Percentiles rank a stretch among this genome's conserved stretches.
phyloP scores from a whole-genome alignment of 208 protist genomes.

The Histomonas meleagridis region DNA sequence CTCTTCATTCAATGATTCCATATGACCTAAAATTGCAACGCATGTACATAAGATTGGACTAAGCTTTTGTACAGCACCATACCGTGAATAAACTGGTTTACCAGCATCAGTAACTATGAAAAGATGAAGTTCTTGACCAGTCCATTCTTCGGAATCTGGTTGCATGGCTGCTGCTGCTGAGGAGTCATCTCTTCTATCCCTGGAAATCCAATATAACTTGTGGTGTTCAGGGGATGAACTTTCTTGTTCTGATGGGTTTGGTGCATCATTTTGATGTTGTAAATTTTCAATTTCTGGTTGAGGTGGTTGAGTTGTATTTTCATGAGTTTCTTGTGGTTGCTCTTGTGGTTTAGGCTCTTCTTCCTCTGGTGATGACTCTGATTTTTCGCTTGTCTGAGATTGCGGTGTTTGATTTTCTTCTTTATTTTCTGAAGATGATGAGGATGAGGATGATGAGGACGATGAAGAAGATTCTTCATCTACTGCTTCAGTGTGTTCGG shows the following conservation, averaged over 20 bases:
- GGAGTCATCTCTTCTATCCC: neutral
- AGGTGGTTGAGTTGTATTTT: neutral
- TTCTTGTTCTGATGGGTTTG: neutral
- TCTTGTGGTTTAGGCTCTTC: neutral
- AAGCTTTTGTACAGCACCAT: neutral
- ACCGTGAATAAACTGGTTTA: conserved; percentile 18
- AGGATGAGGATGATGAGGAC: no score
- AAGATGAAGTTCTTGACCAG: conserved; percentile 31
- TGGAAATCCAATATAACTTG: neutral
- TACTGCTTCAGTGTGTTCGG: no score
- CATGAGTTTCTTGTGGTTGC: neutral
- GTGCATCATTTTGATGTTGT: neutral
- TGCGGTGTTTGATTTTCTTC: no score
- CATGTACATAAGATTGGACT: conserved; percentile 4
- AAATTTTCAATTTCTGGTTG: neutral
- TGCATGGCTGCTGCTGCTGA: neutral
- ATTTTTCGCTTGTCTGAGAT: no score
- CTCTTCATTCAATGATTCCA: neutral
- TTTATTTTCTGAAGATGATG: no score
- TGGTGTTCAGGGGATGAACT: neutral
- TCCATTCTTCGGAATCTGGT: neutral
- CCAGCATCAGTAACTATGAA: conserved; percentile 30
- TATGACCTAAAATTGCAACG: conserved; percentile 5
- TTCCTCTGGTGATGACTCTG: no score
- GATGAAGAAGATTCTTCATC: no score